phyloP scores from a whole-genome alignment of 2,329 filamentous ascomycete genomes.

The Exserohilum turcica region DNA sequence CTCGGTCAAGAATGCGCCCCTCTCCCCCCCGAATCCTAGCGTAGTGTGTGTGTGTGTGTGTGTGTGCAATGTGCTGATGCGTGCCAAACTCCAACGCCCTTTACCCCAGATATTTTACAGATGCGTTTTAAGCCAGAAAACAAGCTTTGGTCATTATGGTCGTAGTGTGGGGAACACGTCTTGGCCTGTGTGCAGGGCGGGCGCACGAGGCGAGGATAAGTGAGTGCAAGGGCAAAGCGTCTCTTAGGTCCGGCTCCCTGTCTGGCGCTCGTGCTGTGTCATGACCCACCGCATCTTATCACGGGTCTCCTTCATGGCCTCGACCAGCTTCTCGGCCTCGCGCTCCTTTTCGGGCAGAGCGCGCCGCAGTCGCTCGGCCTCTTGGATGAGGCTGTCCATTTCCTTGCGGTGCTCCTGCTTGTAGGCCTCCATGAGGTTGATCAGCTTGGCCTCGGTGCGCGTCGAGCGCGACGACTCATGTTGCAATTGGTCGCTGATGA shows the following conservation, averaged over 20 bases:
- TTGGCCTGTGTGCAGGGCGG: not conserved
- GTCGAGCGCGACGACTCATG: constrained; percentile 66
- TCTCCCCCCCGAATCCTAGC: no score
- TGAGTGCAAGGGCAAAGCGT: not conserved
- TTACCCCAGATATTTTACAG: constrained; percentile 32
- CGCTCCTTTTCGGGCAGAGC: constrained; percentile 62
- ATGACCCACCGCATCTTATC: constrained; percentile 76
- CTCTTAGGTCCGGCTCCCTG: constrained; percentile 7
- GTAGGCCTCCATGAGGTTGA: constrained; percentile 66
- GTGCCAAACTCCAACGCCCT: constrained; percentile 15
- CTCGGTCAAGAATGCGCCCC: no score
- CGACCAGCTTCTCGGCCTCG: constrained; percentile 64
- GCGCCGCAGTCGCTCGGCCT: constrained; percentile 61
- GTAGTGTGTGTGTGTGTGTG: not conserved
- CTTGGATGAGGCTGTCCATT: constrained; percentile 63
- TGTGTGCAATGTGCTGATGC: constrained; percentile 4
- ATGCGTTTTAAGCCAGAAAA: constrained; percentile 22
- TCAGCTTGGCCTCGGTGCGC: constrained; percentile 67
- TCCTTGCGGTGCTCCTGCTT: constrained; percentile 67
- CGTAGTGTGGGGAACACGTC: constrained; percentile 6
- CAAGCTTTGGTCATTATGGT: constrained; percentile 27
- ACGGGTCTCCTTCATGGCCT: constrained; percentile 64
- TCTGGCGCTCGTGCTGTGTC: constrained; percentile 36
- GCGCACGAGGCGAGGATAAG: not conserved
- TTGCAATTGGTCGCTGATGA: constrained; percentile 75